phyloP scores from a whole-genome alignment of 108 stramenopile species.

The Asterionellopsis glacialis region DNA sequence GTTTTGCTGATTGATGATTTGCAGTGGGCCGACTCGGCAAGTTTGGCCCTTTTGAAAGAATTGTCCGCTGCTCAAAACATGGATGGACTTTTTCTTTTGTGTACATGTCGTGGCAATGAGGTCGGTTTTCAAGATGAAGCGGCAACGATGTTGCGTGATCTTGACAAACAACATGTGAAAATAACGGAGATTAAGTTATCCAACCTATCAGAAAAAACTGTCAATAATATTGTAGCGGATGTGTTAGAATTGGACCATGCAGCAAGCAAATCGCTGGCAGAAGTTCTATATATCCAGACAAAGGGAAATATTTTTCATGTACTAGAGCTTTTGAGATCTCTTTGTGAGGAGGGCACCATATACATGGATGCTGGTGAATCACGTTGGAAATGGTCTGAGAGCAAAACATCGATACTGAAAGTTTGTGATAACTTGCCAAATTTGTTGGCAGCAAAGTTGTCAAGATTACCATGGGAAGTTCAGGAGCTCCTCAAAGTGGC shows the following conservation, averaged over 20 bases:
- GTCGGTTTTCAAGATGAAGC: slow-evolving; percentile 8
- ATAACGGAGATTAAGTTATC: slow-evolving; percentile 6
- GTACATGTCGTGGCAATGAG: slow-evolving; percentile 23
- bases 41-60: slow-evolving; percentile 1
- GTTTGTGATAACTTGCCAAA: background rate
- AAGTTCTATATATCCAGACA: background rate
- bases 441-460: background rate
- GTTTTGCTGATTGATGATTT: slow-evolving; percentile 29
- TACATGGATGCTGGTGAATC: background rate
- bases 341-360: slow-evolving; percentile 1
- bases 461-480: background rate
- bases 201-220: background rate
- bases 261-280: slow-evolving; percentile 21
- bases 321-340: background rate
- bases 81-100: slow-evolving; percentile 14
- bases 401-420: slow-evolving; percentile 1
- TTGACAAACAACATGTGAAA: slow-evolving; percentile 11
- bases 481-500: slow-evolving; percentile 6
- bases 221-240: background rate
- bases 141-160: slow-evolving; percentile 11
- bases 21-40: slow-evolving; percentile 21
- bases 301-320: background rate
- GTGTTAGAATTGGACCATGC: background rate
- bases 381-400: slow-evolving; percentile 7
- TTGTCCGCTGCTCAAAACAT: background rate